Conservation (phyloP, 2,329 filamentous ascomycete genomes). For the Botrytis fabae region DNA sequence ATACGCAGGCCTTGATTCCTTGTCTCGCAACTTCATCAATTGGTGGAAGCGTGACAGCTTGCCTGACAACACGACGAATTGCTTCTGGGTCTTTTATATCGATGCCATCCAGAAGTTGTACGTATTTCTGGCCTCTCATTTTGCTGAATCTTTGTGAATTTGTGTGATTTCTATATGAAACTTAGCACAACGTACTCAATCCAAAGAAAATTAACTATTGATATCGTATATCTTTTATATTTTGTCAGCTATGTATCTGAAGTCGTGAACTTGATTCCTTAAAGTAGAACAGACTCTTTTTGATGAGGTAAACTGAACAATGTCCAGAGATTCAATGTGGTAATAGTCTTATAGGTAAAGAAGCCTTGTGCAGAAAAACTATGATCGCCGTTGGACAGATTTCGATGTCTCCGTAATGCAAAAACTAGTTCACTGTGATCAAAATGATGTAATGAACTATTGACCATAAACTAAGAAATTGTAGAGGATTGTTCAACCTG, state of each 20-base stretch:
- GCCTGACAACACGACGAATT: background rate
- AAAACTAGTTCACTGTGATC: background rate
- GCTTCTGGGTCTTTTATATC: background rate
- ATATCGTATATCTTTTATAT: background rate
- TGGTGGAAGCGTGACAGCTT: background rate
- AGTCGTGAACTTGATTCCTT: rapidly evolving
- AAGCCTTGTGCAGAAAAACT: background rate
- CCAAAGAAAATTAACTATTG: background rate
- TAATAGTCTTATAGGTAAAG: rapidly evolving
- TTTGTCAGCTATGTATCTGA: background rate
- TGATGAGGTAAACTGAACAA: rapidly evolving
- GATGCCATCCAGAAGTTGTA: background rate
- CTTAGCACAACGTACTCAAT: background rate
- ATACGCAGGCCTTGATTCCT: background rate
- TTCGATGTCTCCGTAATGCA: background rate
- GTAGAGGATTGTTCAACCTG: background rate
- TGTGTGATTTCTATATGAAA: background rate
- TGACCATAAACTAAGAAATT: background rate
- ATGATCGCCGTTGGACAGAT: background rate
- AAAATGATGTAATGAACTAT: background rate
- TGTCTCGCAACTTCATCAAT: background rate
- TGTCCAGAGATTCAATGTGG: rapidly evolving
- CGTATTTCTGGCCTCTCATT: background rate
- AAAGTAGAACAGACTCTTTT: background rate
- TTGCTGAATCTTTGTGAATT: background rate